These are phyloP conservation scores for Fusarium sp. DNA, from an alignment of 2,329 filamentous ascomycete species.

Conservation along the genomic window DNA sequence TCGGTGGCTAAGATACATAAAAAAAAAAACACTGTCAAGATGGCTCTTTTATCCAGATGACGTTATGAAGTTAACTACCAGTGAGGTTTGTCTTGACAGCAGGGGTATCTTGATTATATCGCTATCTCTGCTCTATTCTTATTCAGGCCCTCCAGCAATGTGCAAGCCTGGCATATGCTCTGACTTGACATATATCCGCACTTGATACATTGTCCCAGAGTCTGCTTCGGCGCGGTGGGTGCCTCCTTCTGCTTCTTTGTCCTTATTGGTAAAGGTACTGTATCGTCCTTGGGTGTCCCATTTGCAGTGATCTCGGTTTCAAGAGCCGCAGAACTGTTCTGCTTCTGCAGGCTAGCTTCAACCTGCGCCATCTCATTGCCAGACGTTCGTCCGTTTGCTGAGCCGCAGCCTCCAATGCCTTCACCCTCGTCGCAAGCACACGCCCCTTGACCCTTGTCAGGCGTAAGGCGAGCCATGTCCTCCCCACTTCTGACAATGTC, in stretches of 20 bases:
- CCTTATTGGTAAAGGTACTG: constrained; percentile 50
- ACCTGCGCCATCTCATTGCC: constrained; percentile 84
- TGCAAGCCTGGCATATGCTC: constrained; percentile 91
- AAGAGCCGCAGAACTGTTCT: constrained; percentile 33
- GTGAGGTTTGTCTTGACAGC: neutral
- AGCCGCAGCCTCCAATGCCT: constrained; percentile 74
- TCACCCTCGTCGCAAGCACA: constrained; percentile 52
- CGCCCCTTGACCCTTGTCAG: constrained; percentile 50
- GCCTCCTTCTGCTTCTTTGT: constrained; percentile 42
- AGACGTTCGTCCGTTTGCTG: constrained; percentile 67
- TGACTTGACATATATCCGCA: constrained; percentile 98
- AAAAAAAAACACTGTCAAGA: constrained; percentile 27
- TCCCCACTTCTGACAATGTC: constrained; percentile 96
- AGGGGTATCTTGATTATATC: constrained; percentile 52
- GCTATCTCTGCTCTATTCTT: constrained; percentile 73
- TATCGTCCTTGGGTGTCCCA: constrained; percentile 37
- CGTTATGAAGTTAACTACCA: neutral
- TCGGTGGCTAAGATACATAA: constrained; percentile 22
- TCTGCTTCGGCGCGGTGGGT: constrained; percentile 64
- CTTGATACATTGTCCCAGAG: constrained; percentile 81
- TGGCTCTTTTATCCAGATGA: neutral
- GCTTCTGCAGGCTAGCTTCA: constrained; percentile 62
- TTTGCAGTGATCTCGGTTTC: constrained; percentile 49
- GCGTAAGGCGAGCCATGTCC: constrained; percentile 85
- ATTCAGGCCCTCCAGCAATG: constrained; percentile 87